Percentiles rank a stretch among this genome's conserved stretches.
Conservation (phyloP, 495 filamentous ascomycete genomes). For the Cenococcum geophilum region DNA sequence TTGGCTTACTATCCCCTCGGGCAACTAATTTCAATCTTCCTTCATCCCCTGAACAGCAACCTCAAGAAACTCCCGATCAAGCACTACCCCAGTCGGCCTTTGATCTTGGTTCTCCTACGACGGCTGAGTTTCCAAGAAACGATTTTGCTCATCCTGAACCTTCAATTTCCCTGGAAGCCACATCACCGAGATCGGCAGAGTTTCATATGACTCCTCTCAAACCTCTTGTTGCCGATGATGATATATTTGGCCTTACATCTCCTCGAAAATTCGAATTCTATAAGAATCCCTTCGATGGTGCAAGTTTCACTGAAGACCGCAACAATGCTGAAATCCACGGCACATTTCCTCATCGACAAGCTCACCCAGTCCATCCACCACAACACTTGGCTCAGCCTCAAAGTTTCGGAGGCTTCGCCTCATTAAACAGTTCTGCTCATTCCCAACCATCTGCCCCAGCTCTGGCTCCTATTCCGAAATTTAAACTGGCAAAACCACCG, state of each 20-base stretch:
- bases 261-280: slow-evolving; percentile 23
- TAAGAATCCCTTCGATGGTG: slow-evolving; percentile 11
- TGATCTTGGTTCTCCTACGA: slow-evolving; percentile 17
- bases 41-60: not conserved
- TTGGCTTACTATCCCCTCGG: slow-evolving; percentile 34
- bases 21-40: slow-evolving; percentile 28
- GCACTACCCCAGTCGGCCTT: not conserved
- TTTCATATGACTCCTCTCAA: slow-evolving; percentile 32
- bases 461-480: not conserved
- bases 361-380: slow-evolving; percentile 27
- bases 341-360: slow-evolving; percentile 12
- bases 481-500: slow-evolving; percentile 3
- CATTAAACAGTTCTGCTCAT: slow-evolving; percentile 22
- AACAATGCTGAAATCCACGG: slow-evolving; percentile 15
- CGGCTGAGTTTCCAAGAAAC: slow-evolving; percentile 24
- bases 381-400: slow-evolving; percentile 20
- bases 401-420: slow-evolving; percentile 24
- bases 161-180: slow-evolving; percentile 5
- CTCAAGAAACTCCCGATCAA: not conserved
- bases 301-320: slow-evolving; percentile 7
- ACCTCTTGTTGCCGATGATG: slow-evolving; percentile 16
- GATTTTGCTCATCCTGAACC: not conserved
- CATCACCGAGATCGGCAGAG: slow-evolving; percentile 23
- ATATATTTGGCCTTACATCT: slow-evolving; percentile 26
- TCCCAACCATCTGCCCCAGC: not conserved